Percentiles rank a stretch among this genome's conserved stretches.
phyloP scores from a whole-genome alignment of 306 rosid genomes.

The Parietaria judaica region DNA sequence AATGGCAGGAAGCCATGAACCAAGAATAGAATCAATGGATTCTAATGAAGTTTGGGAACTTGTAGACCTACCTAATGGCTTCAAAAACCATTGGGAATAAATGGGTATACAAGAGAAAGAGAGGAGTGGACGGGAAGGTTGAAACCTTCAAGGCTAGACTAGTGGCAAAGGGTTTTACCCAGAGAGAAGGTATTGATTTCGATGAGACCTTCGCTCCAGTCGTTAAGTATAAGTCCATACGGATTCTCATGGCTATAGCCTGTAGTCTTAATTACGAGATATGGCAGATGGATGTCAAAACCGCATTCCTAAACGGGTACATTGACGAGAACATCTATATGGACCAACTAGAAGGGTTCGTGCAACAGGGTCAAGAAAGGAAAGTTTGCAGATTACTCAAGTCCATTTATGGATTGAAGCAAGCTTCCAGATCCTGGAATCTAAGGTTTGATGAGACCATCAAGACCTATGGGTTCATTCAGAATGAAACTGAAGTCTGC shows the following conservation, averaged over 20 bases:
- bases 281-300: neutral
- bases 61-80: neutral
- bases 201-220: no score
- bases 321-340: neutral
- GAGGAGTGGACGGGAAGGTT: neutral
- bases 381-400: neutral
- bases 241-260: neutral
- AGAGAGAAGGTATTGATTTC: no score
- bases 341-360: neutral
- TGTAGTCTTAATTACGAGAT: neutral
- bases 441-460: neutral
- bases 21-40: neutral
- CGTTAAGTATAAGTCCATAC: no score
- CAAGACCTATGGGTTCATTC: neutral
- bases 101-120: neutral
- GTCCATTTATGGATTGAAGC: neutral
- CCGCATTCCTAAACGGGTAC: neutral
- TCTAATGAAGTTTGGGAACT: neutral
- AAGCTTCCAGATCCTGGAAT: neutral
- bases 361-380: neutral
- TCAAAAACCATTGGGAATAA: neutral
- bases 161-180: no score
- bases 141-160: no score
- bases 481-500: neutral
- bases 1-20: no score